Evolutionary conservation across 192 early-diverging fungal species (phyloP), one percentile per base, ranked within the genome.

Genomic region (Entophlyctis helioformis): DNA sequence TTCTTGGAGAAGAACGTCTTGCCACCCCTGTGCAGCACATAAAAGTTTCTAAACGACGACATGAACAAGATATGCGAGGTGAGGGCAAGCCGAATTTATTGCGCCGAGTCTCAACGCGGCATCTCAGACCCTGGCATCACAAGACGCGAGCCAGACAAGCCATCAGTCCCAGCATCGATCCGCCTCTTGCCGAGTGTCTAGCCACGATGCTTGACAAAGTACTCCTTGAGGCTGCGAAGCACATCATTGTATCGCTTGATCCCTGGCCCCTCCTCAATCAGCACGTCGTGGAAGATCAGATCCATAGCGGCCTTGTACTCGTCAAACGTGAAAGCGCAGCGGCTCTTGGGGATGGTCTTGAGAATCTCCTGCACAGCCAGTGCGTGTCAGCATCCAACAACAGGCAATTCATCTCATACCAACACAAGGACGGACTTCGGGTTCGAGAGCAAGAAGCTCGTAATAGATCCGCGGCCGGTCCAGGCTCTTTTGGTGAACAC

Each of bases 261-360:
- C n/a, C n/a, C n/a, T n/a, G n/a, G n/a, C n/a, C n/a, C n/a, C 25
- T 50, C 48, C 13, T 51, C 57, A 22, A 34, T 51, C 37, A 46
- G 15, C 0, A 26, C 45, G 22, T 60, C 62, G 19, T 46, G 36
- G 39, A 59, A 83, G 29, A 86, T 76, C 43, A 87, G 59, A 45
- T 77, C 76, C 22, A 93, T 39, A 44, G 90, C 61, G n/a, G 70
- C 64, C 23, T 72, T 71, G 64, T 87, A 90, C 51, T 89, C 81
- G 39, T 93, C 86, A 63, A 84, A 83, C 15, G 81, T 71, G 57
- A 86, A 90, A 25, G 54, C 66, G 44, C 23, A 74, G 61, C 22
- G 67, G 66, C 24, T 81, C 67, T 15, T 29, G 25, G 54, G 46
- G 24, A 84, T 75, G 34, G 70, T 67, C 22, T 71, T 51, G 16